Evolutionary conservation across 306 rosid genomes (phyloP).

Genomic region (Datisca glomerata): DNA sequence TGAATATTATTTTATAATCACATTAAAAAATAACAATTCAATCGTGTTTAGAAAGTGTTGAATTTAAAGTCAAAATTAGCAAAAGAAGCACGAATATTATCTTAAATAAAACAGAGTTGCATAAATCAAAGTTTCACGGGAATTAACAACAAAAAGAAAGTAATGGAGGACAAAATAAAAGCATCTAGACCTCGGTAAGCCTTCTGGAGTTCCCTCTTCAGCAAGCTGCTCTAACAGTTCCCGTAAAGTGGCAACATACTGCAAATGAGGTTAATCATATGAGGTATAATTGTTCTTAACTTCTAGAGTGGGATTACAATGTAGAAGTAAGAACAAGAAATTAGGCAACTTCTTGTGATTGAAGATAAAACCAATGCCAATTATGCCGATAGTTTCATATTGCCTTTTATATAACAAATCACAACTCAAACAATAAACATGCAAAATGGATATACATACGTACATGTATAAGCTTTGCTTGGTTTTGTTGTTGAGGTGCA

Average conservation of each 20-base stretch:
- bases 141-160: neutral
- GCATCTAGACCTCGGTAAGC: conserved; percentile 53
- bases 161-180: conserved; percentile 1
- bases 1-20: too few species aligned
- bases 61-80: neutral
- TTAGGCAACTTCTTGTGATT: neutral
- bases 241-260: conserved; percentile 83
- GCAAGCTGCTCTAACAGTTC: conserved; percentile 80
- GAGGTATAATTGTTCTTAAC: too few species aligned
- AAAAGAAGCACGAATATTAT: neutral
- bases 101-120: neutral
- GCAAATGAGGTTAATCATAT: too few species aligned
- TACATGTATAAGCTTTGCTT: conserved; percentile 81
- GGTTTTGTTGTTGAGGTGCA: conserved; percentile 80
- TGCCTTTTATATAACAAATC: too few species aligned
- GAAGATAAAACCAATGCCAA: neutral
- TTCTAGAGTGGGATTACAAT: conserved; percentile 12
- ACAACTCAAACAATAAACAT: too few species aligned
- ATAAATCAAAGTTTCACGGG: neutral
- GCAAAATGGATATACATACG: too few species aligned
- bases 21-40: too few species aligned
- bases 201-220: conserved; percentile 68
- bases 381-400: too few species aligned
- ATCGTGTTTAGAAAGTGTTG: too few species aligned
- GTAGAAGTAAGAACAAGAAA: conserved; percentile 4